Conservation (phyloP, 768 basidiomycete genomes). For the Suillus alpinus region DNA sequence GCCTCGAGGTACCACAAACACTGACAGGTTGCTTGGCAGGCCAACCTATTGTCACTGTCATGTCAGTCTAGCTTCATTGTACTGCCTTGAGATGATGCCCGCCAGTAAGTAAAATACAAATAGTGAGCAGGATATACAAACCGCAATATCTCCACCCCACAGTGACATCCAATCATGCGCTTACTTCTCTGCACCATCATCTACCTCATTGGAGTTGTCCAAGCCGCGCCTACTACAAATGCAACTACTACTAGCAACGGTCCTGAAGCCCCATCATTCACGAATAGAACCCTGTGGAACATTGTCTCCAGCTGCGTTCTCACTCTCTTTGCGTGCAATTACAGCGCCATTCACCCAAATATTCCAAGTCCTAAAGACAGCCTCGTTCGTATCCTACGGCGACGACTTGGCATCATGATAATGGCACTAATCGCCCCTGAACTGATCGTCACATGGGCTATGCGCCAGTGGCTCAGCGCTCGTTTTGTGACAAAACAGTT, state of each 20-base stretch:
- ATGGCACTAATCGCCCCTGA: slow-evolving; percentile 14
- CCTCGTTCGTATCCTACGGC: not conserved
- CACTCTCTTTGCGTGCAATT: slow-evolving; percentile 24
- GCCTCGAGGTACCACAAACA: too few species aligned
- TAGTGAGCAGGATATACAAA: too few species aligned
- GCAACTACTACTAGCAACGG: not conserved
- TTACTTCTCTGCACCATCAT: too few species aligned
- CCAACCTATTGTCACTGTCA: too few species aligned
- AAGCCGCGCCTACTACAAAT: not conserved
- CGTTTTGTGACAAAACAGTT: too few species aligned
- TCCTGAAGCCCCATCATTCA: not conserved
- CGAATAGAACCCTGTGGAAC: slow-evolving; percentile 17
- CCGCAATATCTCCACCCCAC: too few species aligned
- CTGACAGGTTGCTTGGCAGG: too few species aligned
- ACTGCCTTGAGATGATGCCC: too few species aligned
- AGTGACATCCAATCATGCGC: too few species aligned
- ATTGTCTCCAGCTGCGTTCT: slow-evolving; percentile 24
- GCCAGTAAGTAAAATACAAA: too few species aligned
- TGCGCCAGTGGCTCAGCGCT: too few species aligned
- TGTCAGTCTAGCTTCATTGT: too few species aligned
- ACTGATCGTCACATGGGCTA: slow-evolving; percentile 18
- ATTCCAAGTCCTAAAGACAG: slow-evolving; percentile 10
- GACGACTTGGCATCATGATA: not conserved
- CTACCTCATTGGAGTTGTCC: not conserved
- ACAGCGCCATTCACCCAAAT: slow-evolving; percentile 26